Percentiles rank a stretch among this genome's conserved stretches.
phyloP scores from a whole-genome alignment of 2,329 filamentous ascomycete species.

The Knufia petricola region DNA sequence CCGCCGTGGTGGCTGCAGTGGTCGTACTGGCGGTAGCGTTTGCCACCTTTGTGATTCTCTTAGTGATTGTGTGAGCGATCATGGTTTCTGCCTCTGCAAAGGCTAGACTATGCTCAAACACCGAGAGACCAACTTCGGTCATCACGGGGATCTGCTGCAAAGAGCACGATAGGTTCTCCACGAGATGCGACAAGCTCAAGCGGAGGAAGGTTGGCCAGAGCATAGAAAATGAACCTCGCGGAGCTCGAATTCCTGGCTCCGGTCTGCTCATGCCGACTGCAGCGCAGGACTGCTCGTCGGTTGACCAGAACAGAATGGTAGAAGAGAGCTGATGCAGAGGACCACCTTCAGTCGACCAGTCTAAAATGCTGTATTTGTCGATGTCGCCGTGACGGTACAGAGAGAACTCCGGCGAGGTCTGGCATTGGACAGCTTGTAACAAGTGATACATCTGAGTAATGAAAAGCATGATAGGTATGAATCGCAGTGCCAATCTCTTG shows the following conservation, averaged over 20 bases:
- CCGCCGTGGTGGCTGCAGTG: no score
- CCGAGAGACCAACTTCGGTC: slow-evolving; percentile 87
- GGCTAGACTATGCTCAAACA: slow-evolving; percentile 90
- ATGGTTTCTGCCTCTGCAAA: slow-evolving; percentile 93
- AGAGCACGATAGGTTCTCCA: slow-evolving; percentile 80
- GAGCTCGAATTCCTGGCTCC: slow-evolving; percentile 42
- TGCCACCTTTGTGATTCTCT: slow-evolving; percentile 25
- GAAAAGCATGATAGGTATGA: slow-evolving; percentile 62
- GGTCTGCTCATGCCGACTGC: slow-evolving; percentile 62
- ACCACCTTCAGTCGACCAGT: slow-evolving; percentile 60
- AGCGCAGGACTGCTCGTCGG: slow-evolving; percentile 64
- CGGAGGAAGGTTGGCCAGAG: slow-evolving; percentile 43
- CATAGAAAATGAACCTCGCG: slow-evolving; percentile 68
- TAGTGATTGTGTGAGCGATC: slow-evolving; percentile 62
- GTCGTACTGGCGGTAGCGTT: slow-evolving; percentile 11
- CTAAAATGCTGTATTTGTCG: slow-evolving; percentile 54
- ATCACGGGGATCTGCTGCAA: slow-evolving; percentile 71
- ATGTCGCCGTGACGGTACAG: slow-evolving; percentile 60
- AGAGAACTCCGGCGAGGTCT: slow-evolving; percentile 67
- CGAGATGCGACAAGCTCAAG: slow-evolving; percentile 65
- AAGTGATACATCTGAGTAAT: slow-evolving; percentile 58
- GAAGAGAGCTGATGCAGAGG: slow-evolving; percentile 66
- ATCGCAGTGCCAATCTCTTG: slow-evolving; percentile 58
- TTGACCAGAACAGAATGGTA: slow-evolving; percentile 60
- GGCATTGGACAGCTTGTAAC: slow-evolving; percentile 80